phyloP scores from a whole-genome alignment of 768 basidiomycete genomes.

The Serendipita sp. region DNA sequence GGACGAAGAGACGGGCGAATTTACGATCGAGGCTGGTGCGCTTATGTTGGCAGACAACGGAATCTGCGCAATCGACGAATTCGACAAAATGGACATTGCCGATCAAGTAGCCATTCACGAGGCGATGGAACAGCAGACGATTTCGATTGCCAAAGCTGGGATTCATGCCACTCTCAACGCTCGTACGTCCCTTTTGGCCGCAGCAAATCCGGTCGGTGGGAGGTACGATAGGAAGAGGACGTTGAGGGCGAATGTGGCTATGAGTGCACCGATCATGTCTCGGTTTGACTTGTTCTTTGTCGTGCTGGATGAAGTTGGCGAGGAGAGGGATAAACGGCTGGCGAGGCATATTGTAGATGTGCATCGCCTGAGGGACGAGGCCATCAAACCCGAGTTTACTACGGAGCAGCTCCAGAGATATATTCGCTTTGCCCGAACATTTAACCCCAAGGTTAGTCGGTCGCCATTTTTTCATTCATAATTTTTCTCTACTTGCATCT shows the following conservation, averaged over 20 bases:
- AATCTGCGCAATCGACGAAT: conserved; percentile 99
- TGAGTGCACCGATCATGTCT: conserved; percentile 99
- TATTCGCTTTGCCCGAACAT: conserved; percentile 92
- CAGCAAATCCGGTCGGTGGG: conserved; percentile 94
- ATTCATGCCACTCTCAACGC: conserved; percentile 98
- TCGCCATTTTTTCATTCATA: conserved; percentile 1
- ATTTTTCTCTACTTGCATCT: conserved; percentile 3
- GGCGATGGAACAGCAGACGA: conserved; percentile 99
- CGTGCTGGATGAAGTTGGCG: conserved; percentile 92
- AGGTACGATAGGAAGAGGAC: conserved; percentile 91
- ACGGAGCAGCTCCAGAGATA: conserved; percentile 94
- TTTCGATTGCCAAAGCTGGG: conserved; percentile 97
- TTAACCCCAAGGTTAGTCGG: conserved; percentile 75
- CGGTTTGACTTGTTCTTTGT: conserved; percentile 97
- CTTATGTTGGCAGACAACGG: conserved; percentile 99
- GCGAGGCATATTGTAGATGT: conserved; percentile 97
- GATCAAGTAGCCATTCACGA: conserved; percentile 99
- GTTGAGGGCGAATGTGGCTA: conserved; percentile 81
- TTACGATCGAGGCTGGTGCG: conserved; percentile 97
- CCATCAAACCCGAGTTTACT: conserved; percentile 91
- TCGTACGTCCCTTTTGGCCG: conserved; percentile 91
- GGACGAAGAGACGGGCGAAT: conserved; percentile 97
- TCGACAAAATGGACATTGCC: conserved; percentile 98
- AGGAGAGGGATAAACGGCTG: conserved; percentile 80
- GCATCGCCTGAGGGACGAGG: conserved; percentile 86